Evolutionary conservation across 495 filamentous ascomycete species (phyloP).

Genomic region (Neurospora sp.): DNA sequence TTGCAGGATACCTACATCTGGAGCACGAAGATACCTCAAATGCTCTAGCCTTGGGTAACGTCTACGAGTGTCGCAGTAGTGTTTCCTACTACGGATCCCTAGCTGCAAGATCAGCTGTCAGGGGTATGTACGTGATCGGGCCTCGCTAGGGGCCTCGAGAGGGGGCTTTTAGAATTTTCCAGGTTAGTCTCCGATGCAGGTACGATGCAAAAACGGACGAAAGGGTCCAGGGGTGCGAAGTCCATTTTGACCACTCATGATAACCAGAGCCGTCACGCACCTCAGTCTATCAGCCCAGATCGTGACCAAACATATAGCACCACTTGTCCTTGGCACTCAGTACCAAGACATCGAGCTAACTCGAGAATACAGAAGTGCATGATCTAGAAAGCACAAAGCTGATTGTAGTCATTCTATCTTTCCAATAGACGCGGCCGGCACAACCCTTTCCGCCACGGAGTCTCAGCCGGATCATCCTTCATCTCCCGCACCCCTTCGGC

Average conservation of each 20-base stretch:
- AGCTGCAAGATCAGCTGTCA: not conserved
- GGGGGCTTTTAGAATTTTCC: not conserved
- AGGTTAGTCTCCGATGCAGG: not conserved
- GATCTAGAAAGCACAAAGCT: not conserved
- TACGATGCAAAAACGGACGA: not conserved
- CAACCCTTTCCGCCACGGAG: not conserved
- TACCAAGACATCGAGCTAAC: too few species aligned
- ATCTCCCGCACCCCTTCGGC: not conserved
- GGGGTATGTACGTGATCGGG: not conserved
- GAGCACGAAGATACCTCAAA: too few species aligned
- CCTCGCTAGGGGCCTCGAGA: not conserved
- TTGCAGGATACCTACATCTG: too few species aligned
- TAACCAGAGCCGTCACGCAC: not conserved
- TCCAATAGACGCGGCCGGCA: not conserved
- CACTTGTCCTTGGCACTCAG: not conserved
- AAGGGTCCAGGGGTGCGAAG: not conserved
- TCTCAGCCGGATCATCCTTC: not conserved
- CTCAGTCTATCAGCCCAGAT: not conserved
- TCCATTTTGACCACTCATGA: not conserved
- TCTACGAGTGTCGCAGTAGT: too few species aligned
- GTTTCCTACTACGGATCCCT: not conserved
- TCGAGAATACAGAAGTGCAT: not conserved
- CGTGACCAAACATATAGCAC: not conserved
- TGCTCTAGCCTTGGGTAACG: too few species aligned
- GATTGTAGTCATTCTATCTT: not conserved